Evolutionary conservation across 495 filamentous ascomycete genomes (phyloP), one percentile per base, ranked within the genome.

Genomic region (Hypoxylon rickii): DNA sequence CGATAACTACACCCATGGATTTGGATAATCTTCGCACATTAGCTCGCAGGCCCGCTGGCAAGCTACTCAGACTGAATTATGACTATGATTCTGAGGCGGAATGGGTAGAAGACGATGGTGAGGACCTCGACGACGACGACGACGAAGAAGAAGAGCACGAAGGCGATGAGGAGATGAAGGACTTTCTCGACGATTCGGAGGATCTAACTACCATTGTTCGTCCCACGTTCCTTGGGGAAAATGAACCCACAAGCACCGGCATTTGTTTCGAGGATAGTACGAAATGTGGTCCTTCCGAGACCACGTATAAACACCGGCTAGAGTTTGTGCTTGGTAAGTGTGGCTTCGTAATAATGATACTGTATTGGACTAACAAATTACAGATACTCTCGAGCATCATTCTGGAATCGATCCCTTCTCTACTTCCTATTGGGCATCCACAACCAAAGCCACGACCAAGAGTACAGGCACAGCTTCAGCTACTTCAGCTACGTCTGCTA

Each of bases 11-110:
- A 0, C 57, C 55, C 0, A 73, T 80, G 5, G 65, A 64, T 3
- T 41, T 59, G 8, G 49, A 56, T 22, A 71, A 70, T 16, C 77
- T 86, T 3, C 61, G 66, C 7, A 84, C 75, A 51, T 64, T 95
- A 3, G 83, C 85, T n/a, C 79, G 88, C 2, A 89, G 86, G 29
- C 92, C 94, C 0, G 83, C 85, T 44, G 66, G 77, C 21, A 82
- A 80, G 34, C 59, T 94, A 5, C 84, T 88, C 2, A 79, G 87
- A 2, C 78, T 85, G n/a, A 78, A 95, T 64, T 97, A 99, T 68
- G 92, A 94, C 55, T 96, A 97, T 63, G 94, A 97, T 64, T 97
- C 92, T 0, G 94, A 99, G 68, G 92, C 88, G 0, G 95, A 97
- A 71, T 98, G 94, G 90, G 87, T 90, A 57, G 88, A 89, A 44